Evolutionary conservation across 257 asterid species (phyloP).

Genomic region (Perilla frutescens): DNA sequence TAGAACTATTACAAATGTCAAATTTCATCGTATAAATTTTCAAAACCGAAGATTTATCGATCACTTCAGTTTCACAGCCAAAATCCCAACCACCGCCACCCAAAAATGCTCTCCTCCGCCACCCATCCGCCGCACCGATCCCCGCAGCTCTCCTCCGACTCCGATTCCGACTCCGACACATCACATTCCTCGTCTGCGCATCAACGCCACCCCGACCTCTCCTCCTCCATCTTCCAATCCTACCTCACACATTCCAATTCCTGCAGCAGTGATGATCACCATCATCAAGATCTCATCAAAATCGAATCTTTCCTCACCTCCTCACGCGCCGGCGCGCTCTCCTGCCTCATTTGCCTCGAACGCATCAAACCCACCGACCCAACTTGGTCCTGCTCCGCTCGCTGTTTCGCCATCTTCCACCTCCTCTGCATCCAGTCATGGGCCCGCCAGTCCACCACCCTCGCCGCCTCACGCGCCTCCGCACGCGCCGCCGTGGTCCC

Average conservation of each 20-base stretch:
- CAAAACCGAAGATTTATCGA: neutral
- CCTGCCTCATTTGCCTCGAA: conserved; percentile 98
- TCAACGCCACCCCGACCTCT: conserved; percentile 66
- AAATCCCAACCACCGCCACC: conserved; percentile 24
- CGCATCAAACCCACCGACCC: conserved; percentile 84
- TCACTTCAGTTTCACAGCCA: neutral
- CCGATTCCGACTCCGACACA: conserved; percentile 67
- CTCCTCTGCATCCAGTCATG: conserved; percentile 94
- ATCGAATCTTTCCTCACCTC: conserved; percentile 91
- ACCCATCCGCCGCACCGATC: conserved; percentile 42
- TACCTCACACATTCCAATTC: conserved; percentile 63
- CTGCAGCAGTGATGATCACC: conserved; percentile 30
- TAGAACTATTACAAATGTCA: neutral
- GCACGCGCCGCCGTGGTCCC: conserved; percentile 69
- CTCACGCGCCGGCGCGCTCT: conserved; percentile 86
- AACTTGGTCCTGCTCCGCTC: conserved; percentile 89
- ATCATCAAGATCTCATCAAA: conserved; percentile 73
- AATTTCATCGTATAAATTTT: too few species aligned
- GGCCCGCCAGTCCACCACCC: conserved; percentile 77
- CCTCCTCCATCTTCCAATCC: conserved; percentile 85
- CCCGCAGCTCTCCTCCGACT: conserved; percentile 63
- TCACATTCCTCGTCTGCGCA: conserved; percentile 39
- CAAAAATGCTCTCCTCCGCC: conserved; percentile 52
- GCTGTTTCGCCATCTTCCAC: conserved; percentile 91
- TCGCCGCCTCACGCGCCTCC: conserved; percentile 78